Percentiles rank a stretch among this genome's conserved stretches.
Conservation (phyloP, 352 stramenopile species). For the Phytophthora pseudosyringae region DNA sequence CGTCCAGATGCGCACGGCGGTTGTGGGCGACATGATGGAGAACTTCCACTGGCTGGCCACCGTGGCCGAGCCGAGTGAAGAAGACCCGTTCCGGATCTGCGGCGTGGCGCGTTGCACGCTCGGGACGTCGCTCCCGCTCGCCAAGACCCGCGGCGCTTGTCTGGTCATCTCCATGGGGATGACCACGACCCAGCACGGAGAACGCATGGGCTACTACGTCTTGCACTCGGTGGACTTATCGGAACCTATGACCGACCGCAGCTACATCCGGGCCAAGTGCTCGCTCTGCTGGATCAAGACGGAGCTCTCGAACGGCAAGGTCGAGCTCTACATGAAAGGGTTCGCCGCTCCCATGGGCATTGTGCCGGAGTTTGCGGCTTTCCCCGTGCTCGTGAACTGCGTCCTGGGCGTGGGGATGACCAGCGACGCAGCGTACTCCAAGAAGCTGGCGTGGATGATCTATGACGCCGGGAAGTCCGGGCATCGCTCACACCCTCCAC, state of each 20-base stretch:
- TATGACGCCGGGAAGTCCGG: slow-evolving; percentile 23
- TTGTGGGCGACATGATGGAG: slow-evolving; percentile 41
- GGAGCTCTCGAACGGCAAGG: slow-evolving; percentile 36
- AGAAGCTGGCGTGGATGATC: slow-evolving; percentile 62
- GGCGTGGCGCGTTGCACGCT: slow-evolving; percentile 53
- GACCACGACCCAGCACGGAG: slow-evolving; percentile 47
- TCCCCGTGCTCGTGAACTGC: slow-evolving; percentile 40
- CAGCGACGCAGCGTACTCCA: slow-evolving; percentile 41
- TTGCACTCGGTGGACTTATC: slow-evolving; percentile 61
- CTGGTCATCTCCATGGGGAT: slow-evolving; percentile 49
- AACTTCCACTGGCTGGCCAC: slow-evolving; percentile 48
- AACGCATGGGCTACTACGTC: slow-evolving; percentile 55
- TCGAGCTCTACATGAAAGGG: slow-evolving; percentile 53
- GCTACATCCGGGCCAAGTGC: slow-evolving; percentile 45
- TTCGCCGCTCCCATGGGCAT: slow-evolving; percentile 45
- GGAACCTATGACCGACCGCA: slow-evolving; percentile 33
- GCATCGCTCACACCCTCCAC: slow-evolving; percentile 10
- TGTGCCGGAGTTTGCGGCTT: slow-evolving; percentile 32
- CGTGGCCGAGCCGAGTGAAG: slow-evolving; percentile 44
- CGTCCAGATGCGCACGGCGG: slow-evolving; percentile 38
- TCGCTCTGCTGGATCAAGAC: slow-evolving; percentile 52
- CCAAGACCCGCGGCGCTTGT: slow-evolving; percentile 49
- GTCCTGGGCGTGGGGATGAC: slow-evolving; percentile 49
- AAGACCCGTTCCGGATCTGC: slow-evolving; percentile 65
- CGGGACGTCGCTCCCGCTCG: slow-evolving; percentile 32